Conservation (phyloP, 148 eudicot species). For the Chenopodium berlandieri region DNA sequence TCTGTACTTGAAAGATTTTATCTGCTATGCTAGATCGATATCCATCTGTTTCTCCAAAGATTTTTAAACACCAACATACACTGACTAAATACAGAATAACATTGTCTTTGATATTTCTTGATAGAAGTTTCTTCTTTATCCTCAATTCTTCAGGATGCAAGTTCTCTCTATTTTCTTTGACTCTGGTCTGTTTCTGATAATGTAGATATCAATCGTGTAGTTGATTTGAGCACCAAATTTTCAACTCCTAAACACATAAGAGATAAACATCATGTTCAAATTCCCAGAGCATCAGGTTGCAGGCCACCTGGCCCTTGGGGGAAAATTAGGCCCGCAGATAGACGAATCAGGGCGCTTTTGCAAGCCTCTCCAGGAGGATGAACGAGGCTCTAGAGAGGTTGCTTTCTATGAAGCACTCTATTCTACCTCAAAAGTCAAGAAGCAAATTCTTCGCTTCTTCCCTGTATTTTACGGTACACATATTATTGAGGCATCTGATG, state of each 20-base stretch:
- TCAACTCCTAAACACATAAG: not conserved
- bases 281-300: slow-evolving; percentile 82
- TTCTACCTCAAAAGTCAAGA: slow-evolving; percentile 45
- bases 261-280: slow-evolving; percentile 23
- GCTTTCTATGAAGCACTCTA: slow-evolving; percentile 63
- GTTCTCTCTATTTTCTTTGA: not conserved
- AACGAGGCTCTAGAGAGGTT: slow-evolving; percentile 62
- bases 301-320: slow-evolving; percentile 65
- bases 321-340: slow-evolving; percentile 70
- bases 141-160: too few relatives aligned
- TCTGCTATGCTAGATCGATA: not conserved
- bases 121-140: not conserved
- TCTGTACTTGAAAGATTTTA: not conserved
- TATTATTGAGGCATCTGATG: slow-evolving; percentile 65
- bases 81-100: too few relatives aligned
- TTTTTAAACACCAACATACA: too few relatives aligned
- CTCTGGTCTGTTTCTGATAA: too few relatives aligned
- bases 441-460: slow-evolving; percentile 53
- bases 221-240: not conserved
- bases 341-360: slow-evolving; percentile 74
- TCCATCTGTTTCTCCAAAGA: not conserved
- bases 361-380: slow-evolving; percentile 84
- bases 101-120: not conserved
- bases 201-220: not conserved
- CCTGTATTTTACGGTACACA: slow-evolving; percentile 71